phyloP scores from a whole-genome alignment of 2,329 filamentous ascomycete genomes.

The Xylariaceae sp. region DNA sequence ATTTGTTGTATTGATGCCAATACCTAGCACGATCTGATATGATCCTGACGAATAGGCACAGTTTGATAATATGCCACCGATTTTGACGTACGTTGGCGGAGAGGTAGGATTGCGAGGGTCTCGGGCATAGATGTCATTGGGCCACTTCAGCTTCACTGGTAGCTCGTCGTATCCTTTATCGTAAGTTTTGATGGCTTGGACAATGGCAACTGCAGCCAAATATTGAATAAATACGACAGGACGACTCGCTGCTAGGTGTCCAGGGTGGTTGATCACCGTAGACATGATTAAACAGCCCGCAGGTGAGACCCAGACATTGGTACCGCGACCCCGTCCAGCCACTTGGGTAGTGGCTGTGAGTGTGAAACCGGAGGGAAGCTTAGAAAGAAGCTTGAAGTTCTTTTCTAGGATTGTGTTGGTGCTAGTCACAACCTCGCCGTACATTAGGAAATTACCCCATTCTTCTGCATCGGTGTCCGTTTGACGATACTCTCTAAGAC shows the following conservation, averaged over 20 bases:
- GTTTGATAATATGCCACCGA: constrained; percentile 91
- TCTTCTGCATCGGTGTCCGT: constrained; percentile 62
- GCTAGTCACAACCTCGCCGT: constrained; percentile 91
- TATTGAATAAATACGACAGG: constrained; percentile 96
- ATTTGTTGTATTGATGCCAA: constrained; percentile 88
- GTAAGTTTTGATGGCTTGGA: constrained; percentile 82
- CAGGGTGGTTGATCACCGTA: constrained; percentile 82
- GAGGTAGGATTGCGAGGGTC: constrained; percentile 62
- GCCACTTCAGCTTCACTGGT: constrained; percentile 92
- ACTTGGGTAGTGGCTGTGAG: constrained; percentile 86
- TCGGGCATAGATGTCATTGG: constrained; percentile 87
- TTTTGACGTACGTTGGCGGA: constrained; percentile 74
- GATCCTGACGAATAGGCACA: constrained; percentile 77
- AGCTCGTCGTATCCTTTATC: constrained; percentile 76
- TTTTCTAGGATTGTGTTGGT: constrained; percentile 94
- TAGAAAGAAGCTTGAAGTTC: constrained; percentile 78
- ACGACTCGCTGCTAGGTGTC: constrained; percentile 71
- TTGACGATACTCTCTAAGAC: constrained; percentile 70
- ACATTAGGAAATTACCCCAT: constrained; percentile 82
- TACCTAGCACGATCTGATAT: constrained; percentile 86
- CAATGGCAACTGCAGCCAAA: constrained; percentile 84
- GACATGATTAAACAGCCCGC: constrained; percentile 88
- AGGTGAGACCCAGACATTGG: constrained; percentile 94
- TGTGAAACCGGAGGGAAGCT: constrained; percentile 85
- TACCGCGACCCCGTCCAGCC: constrained; percentile 85